Conservation (phyloP, 148 eudicot species). For the Tetragonia tetragonoides region DNA sequence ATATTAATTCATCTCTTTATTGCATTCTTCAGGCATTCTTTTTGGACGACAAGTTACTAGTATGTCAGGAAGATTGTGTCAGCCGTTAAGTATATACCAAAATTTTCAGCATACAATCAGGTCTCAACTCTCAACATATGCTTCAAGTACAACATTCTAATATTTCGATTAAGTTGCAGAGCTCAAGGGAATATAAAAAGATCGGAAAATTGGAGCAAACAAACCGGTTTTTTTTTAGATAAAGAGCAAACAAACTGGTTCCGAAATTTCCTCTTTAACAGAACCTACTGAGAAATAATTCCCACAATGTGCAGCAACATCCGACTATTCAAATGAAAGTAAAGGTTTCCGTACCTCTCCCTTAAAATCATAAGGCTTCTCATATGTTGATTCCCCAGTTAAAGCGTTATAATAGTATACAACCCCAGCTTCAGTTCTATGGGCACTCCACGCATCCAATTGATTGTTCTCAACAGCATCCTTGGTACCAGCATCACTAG, state of each 20-base stretch:
- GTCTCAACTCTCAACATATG: not conserved
- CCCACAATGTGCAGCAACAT: not conserved
- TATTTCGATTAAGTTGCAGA: not conserved
- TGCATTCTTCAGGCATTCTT: too few relatives aligned
- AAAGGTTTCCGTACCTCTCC: slow-evolving; percentile 59
- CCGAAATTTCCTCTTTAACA: not conserved
- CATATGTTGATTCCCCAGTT: slow-evolving; percentile 88
- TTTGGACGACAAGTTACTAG: too few relatives aligned
- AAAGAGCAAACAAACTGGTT: not conserved
- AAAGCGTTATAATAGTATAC: slow-evolving; percentile 87
- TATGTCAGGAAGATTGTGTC: too few relatives aligned
- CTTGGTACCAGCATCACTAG: slow-evolving; percentile 33
- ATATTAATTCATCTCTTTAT: too few relatives aligned
- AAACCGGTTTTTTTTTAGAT: not conserved
- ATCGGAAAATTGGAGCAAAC: not conserved
- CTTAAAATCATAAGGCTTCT: slow-evolving; percentile 71
- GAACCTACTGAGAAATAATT: not conserved
- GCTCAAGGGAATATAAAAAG: not conserved
- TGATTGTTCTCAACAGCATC: slow-evolving; percentile 40
- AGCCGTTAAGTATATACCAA: too few relatives aligned
- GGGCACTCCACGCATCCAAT: slow-evolving; percentile 85
- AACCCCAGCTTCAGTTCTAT: slow-evolving; percentile 77
- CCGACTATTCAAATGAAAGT: not conserved
- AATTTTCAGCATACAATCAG: not conserved
- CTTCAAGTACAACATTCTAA: not conserved